Evolutionary conservation across 192 early-diverging fungal species (phyloP).

Genomic region (Funneliformis mosseae): DNA sequence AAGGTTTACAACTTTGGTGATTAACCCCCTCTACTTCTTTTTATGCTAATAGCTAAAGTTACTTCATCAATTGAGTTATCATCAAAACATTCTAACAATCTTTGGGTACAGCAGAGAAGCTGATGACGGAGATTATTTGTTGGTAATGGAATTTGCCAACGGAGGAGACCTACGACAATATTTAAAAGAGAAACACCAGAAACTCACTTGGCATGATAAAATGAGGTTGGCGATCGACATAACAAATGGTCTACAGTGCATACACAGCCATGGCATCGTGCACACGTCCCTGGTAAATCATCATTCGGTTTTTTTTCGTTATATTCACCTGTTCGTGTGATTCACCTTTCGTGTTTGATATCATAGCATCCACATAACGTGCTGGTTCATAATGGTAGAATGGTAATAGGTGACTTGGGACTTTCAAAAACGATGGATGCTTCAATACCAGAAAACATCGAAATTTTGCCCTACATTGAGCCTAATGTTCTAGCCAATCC

Average conservation of each 20-base stretch:
- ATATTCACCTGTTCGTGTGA: background rate
- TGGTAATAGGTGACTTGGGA: background rate
- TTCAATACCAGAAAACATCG: background rate
- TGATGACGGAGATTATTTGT: background rate
- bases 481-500: background rate
- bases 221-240: background rate
- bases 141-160: slow-evolving; percentile 21
- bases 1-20: too few relatives aligned
- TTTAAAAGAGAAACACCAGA: background rate
- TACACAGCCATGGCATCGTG: slow-evolving; percentile 1
- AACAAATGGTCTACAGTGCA: slow-evolving; percentile 1
- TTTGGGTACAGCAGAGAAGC: background rate
- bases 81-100: background rate
- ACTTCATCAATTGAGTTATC: slow-evolving; percentile 5
- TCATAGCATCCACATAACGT: slow-evolving; percentile 1
- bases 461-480: background rate
- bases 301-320: background rate
- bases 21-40: background rate
- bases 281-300: background rate
- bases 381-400: background rate
- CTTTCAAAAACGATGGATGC: background rate
- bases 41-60: background rate
- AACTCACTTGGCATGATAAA: slow-evolving; percentile 21
- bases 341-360: background rate
- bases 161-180: background rate